phyloP scores from a whole-genome alignment of 768 basidiomycete species.

The Galerina sulciceps region DNA sequence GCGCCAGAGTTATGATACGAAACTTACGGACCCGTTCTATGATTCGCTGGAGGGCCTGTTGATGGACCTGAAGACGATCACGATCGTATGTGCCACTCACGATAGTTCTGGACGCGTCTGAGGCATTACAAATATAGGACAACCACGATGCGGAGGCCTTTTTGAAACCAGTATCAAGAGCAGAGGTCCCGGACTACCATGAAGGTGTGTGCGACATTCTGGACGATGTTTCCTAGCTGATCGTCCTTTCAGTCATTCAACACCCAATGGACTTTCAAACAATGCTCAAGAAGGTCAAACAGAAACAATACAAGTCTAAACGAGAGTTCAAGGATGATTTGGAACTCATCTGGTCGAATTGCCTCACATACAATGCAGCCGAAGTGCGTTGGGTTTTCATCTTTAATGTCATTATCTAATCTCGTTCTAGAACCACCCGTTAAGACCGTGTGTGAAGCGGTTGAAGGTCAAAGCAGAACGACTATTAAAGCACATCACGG shows the following conservation, averaged over 20 bases:
- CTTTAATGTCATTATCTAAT: not conserved
- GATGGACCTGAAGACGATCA: slow-evolving; percentile 79
- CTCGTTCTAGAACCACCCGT: slow-evolving; percentile 75
- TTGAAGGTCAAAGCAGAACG: slow-evolving; percentile 85
- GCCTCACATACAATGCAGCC: slow-evolving; percentile 88
- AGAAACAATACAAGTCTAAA: slow-evolving; percentile 91
- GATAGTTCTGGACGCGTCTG: slow-evolving; percentile 24
- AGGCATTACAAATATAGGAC: slow-evolving; percentile 50
- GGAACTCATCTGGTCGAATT: slow-evolving; percentile 97
- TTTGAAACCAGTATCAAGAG: slow-evolving; percentile 87
- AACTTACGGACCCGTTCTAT: slow-evolving; percentile 87
- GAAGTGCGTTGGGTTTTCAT: slow-evolving; percentile 61
- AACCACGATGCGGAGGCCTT: slow-evolving; percentile 94
- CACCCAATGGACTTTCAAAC: slow-evolving; percentile 96
- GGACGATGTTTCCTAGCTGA: not conserved
- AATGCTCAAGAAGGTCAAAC: slow-evolving; percentile 92
- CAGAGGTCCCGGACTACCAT: slow-evolving; percentile 93
- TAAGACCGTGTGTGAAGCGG: slow-evolving; percentile 80
- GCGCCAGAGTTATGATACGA: slow-evolving; percentile 60
- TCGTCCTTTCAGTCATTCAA: slow-evolving; percentile 70
- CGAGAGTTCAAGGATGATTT: slow-evolving; percentile 92
- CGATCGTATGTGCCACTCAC: slow-evolving; percentile 52
- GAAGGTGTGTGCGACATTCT: slow-evolving; percentile 58
- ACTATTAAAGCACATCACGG: slow-evolving; percentile 87
- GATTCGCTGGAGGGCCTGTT: slow-evolving; percentile 92